Evolutionary conservation across 306 rosid genomes (phyloP).

Genomic region (Mucuna pruriens): DNA sequence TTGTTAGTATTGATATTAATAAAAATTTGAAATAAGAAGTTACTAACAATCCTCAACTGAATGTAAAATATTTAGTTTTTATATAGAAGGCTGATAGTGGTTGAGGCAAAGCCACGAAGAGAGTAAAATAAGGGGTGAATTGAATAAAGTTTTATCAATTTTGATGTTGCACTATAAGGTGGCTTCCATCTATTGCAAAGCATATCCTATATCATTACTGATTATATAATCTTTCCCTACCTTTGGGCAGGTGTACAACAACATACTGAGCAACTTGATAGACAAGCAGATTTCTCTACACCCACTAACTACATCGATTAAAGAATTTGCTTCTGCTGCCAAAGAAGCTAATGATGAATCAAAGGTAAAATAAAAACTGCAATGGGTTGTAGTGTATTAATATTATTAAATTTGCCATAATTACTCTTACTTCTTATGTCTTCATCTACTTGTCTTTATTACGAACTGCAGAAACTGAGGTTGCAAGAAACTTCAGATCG

Average conservation of each 20-base stretch:
- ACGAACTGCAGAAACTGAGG: conserved; percentile 56
- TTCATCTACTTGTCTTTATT: neutral
- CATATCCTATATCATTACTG: neutral
- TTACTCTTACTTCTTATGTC: neutral
- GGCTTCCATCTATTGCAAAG: neutral
- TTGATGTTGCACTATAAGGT: conserved; percentile 2
- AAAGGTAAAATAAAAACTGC: conserved; percentile 42
- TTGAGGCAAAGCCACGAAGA: neutral
- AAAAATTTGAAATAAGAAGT: neutral
- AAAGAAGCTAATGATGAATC: conserved; percentile 59
- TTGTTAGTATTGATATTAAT: neutral
- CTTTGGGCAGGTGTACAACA: conserved; percentile 49
- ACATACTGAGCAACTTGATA: conserved; percentile 50
- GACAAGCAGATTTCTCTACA: conserved; percentile 42
- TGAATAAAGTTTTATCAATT: conserved; percentile 7
- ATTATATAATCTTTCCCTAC: neutral
- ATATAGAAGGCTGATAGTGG: neutral
- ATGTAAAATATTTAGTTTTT: neutral
- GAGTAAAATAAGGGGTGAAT: neutral
- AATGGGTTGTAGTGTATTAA: neutral
- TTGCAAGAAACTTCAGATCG: conserved; percentile 49
- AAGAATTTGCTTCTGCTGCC: conserved; percentile 66
- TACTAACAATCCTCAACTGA: neutral
- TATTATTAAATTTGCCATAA: neutral
- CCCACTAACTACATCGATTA: conserved; percentile 53